A percentile compares a stretch with the other conserved stretches of the same genome.
phyloP scores from a whole-genome alignment of 495 filamentous ascomycete species.

The Penicillium lagena region DNA sequence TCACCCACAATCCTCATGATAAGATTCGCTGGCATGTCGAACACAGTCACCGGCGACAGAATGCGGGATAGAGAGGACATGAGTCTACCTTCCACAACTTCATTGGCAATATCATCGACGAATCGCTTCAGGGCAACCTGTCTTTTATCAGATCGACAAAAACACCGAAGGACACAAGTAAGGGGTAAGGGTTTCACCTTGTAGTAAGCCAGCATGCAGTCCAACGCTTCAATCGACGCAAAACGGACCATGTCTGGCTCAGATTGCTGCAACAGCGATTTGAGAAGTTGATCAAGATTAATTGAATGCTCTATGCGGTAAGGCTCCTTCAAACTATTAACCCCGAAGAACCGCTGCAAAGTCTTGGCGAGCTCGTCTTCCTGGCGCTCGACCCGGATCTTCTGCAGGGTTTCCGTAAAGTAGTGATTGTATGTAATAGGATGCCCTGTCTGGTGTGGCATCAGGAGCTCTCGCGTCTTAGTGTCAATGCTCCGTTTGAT shows the following conservation, averaged over 20 bases:
- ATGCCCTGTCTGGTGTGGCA: constrained; percentile 15
- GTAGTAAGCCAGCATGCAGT: constrained; percentile 27
- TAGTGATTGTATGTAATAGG: constrained; percentile 54
- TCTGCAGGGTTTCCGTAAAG: constrained; percentile 43
- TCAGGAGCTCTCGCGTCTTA: constrained; percentile 15
- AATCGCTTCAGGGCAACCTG: constrained; percentile 59
- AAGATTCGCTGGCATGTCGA: constrained; percentile 34
- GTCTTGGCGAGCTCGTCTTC: constrained; percentile 13
- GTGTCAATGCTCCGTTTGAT: constrained; percentile 15
- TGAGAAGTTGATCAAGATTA: constrained; percentile 9
- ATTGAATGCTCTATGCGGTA: background rate
- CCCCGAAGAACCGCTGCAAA: constrained; percentile 12
- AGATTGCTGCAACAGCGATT: constrained; percentile 3
- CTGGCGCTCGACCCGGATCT: constrained; percentile 19
- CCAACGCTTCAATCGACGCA: constrained; percentile 17
- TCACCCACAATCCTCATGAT: constrained; percentile 49
- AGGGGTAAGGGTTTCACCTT: constrained; percentile 21
- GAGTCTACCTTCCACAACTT: constrained; percentile 50
- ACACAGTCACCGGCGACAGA: constrained; percentile 20
- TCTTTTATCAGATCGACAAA: background rate
- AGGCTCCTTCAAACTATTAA: constrained; percentile 1
- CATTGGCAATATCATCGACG: constrained; percentile 50
- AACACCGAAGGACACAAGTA: background rate
- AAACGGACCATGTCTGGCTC: constrained; percentile 18
- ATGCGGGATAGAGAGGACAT: constrained; percentile 20